Base-by-base conservation (phyloP, 129 eudicot species). In the Pittosporum tobira region DNA sequence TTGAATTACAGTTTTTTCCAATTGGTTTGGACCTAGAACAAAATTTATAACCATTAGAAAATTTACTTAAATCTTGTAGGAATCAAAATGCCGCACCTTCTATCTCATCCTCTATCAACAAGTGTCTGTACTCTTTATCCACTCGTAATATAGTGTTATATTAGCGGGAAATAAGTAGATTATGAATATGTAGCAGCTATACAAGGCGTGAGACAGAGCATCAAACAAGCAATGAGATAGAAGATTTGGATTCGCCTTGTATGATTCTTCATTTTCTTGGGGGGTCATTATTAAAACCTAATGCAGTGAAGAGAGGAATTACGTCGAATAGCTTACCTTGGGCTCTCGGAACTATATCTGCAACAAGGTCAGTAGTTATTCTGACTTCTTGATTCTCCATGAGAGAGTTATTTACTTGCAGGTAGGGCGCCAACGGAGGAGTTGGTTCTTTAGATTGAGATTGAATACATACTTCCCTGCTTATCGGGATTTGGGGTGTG, bases 271-370 rank as follows among this genome's bases (percentile, higher is more conserved):
- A n/a, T n/a, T n/a, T n/a, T n/a, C n/a, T n/a, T n/a, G n/a, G n/a
- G n/a, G 10, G 40, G 13, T 34, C 13, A 34, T 12, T 6, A 34
- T 34, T 34, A 34, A 34, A 34, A 34, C 11, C 11, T 9, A 47
- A 47, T 2, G 12, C n/a, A n/a, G n/a, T n/a, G n/a, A n/a, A n/a
- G n/a, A n/a, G n/a, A n/a, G n/a, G n/a, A n/a, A n/a, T n/a, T n/a
- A n/a, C n/a, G n/a, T n/a, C n/a, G n/a, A n/a, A n/a, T n/a, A n/a
- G 29, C 23, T 44, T 61, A 61, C 66, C 66, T 26, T 42, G 62
- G 47, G 19, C 48, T 20, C 19, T 60, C 20, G 44, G 53, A 62
- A 29, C 26, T 20, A 19, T 3, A 45, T 28, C 7, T 62, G 23
- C 55, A 28, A 12, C 30, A 48, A 28, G 21, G 20, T 23, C 28